These are phyloP conservation scores for Penicillium samsonianum DNA, from an alignment of 495 filamentous ascomycete genomes.

Conservation along the genomic window DNA sequence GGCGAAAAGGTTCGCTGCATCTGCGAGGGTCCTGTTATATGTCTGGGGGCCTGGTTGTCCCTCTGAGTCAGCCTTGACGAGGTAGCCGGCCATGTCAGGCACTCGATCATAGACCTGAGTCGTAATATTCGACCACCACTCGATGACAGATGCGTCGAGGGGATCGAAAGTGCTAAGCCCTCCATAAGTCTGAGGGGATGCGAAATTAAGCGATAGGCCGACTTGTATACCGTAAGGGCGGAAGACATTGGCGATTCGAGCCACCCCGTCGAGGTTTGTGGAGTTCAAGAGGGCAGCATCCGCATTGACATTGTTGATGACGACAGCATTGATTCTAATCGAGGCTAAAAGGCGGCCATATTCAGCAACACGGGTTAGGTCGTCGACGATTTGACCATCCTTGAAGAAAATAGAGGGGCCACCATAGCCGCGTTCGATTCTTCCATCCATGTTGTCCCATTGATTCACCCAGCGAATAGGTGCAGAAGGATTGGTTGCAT, in stretches of 20 bases:
- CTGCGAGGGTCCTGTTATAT: conserved; percentile 67
- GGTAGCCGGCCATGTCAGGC: conserved; percentile 68
- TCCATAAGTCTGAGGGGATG: conserved; percentile 59
- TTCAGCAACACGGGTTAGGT: conserved; percentile 59
- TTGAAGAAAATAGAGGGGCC: conserved; percentile 70
- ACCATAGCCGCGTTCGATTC: conserved; percentile 69
- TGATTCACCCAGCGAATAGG: conserved; percentile 72
- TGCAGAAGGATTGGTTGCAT: conserved; percentile 58
- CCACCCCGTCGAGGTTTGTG: conserved; percentile 61
- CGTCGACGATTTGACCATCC: conserved; percentile 52
- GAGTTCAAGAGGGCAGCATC: conserved; percentile 56
- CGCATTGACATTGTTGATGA: conserved; percentile 77
- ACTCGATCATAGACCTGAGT: conserved; percentile 58
- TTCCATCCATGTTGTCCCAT: conserved; percentile 74
- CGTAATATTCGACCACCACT: conserved; percentile 63
- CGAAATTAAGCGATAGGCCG: conserved; percentile 68
- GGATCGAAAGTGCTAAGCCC: conserved; percentile 65
- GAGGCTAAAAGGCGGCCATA: conserved; percentile 72
- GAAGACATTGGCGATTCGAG: conserved; percentile 62
- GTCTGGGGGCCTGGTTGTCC: conserved; percentile 69
- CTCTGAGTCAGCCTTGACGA: conserved; percentile 75
- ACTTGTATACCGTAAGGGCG: conserved; percentile 68
- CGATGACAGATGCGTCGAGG: conserved; percentile 56
- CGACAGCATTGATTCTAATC: conserved; percentile 62
- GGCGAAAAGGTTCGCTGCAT: conserved; percentile 72